Evolutionary conservation across 345 rosid species (phyloP).

Genomic region (Carallia pectinifolia): DNA sequence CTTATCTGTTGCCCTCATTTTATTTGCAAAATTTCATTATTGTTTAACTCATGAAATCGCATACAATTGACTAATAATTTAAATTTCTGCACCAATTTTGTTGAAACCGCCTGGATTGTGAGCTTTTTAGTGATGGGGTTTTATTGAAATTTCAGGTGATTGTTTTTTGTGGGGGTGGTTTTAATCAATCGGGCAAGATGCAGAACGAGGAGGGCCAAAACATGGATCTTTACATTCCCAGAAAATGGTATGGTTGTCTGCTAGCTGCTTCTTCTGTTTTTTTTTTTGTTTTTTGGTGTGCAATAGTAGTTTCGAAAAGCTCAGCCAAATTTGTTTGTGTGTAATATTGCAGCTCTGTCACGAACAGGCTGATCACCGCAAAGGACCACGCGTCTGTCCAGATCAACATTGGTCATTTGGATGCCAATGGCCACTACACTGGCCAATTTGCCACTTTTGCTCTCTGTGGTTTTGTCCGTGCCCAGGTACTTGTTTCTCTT

Average conservation of each 20-base stretch:
- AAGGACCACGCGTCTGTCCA: constrained; percentile 73
- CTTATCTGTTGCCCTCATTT: too few relatives aligned
- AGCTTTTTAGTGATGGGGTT: too few relatives aligned
- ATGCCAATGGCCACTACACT: constrained; percentile 51
- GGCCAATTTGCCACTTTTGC: constrained; percentile 55
- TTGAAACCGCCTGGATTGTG: too few relatives aligned
- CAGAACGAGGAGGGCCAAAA: constrained; percentile 90
- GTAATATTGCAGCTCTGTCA: constrained; percentile 52
- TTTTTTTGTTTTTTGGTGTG: too few relatives aligned
- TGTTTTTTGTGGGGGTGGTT: too few relatives aligned
- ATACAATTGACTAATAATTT: too few relatives aligned
- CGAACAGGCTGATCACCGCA: constrained; percentile 68
- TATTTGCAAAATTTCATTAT: too few relatives aligned
- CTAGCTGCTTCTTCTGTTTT: neutral
- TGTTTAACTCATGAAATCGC: too few relatives aligned
- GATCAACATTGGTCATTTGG: constrained; percentile 64
- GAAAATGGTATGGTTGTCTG: constrained; percentile 59
- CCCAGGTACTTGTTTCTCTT: constrained; percentile 40
- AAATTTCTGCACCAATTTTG: too few relatives aligned
- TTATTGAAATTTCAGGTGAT: neutral
- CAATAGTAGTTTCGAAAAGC: neutral
- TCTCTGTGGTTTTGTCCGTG: constrained; percentile 63
- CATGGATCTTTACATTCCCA: constrained; percentile 89
- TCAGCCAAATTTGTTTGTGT: neutral
- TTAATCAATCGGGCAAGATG: constrained; percentile 49